phyloP scores from a whole-genome alignment of 108 stramenopile species.

The Stephanodiscus triporus region DNA sequence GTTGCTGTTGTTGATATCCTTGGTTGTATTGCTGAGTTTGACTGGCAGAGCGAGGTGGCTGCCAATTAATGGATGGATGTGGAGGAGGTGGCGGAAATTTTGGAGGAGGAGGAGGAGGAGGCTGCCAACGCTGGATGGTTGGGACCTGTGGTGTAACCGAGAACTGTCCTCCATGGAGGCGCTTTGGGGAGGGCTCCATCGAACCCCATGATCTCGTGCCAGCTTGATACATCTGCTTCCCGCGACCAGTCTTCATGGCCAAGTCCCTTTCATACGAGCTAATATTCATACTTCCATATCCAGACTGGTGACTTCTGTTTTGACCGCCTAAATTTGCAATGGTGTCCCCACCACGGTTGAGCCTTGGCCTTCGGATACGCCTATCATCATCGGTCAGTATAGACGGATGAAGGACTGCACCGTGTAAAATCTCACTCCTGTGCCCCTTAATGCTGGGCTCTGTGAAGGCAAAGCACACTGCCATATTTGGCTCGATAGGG shows the following conservation, averaged over 20 bases:
- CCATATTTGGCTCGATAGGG: conserved; percentile 62
- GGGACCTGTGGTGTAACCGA: conserved; percentile 39
- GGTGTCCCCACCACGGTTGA: conserved; percentile 80
- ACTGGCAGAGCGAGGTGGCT: conserved; percentile 13
- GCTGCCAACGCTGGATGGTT: conserved; percentile 53
- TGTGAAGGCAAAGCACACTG: conserved; percentile 80
- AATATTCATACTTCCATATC: conserved; percentile 89
- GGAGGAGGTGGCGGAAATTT: conserved; percentile 37
- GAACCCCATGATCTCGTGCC: conserved; percentile 87
- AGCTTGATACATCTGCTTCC: conserved; percentile 82
- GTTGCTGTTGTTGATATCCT: conserved; percentile 26
- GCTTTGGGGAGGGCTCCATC: conserved; percentile 82
- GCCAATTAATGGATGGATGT: conserved; percentile 40
- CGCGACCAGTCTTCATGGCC: conserved; percentile 73
- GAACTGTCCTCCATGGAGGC: conserved; percentile 14
- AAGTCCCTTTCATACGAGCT: conserved; percentile 80
- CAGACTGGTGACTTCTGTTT: conserved; percentile 73
- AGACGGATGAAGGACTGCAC: conserved; percentile 61
- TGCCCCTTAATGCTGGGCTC: conserved; percentile 76
- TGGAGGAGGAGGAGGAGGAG: conserved; percentile 35
- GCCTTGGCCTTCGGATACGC: conserved; percentile 74
- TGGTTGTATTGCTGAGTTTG: conserved; percentile 25
- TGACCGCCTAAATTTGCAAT: conserved; percentile 83
- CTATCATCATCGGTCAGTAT: conserved; percentile 72
- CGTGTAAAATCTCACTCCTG: conserved; percentile 72